A percentile compares a stretch with the other conserved stretches of the same genome.
phyloP scores from a whole-genome alignment of 1,284 basidiomycete genomes.

The Uromyces viciae-fabae region DNA sequence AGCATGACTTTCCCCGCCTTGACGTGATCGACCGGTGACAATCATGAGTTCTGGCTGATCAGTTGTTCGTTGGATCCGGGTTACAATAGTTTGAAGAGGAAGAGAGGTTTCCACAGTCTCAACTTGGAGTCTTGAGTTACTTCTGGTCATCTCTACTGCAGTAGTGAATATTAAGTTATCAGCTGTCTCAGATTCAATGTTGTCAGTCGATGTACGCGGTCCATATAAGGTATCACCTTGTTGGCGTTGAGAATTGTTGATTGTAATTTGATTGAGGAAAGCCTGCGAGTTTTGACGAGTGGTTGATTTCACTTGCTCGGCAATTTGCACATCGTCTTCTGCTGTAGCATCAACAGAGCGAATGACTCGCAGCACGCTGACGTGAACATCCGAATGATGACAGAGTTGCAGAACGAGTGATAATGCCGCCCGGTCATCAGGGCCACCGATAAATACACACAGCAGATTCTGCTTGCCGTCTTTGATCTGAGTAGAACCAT shows the following conservation, averaged over 20 bases:
- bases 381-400: slow-evolving; percentile 62
- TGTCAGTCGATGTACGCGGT: not conserved
- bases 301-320: slow-evolving; percentile 57
- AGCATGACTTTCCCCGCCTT: slow-evolving; percentile 23
- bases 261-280: slow-evolving; percentile 35
- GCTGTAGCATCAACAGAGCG: slow-evolving; percentile 47
- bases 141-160: not conserved
- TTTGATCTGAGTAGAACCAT: slow-evolving; percentile 45
- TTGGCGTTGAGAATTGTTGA: slow-evolving; percentile 2
- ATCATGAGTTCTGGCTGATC: not conserved
- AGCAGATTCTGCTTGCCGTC: slow-evolving; percentile 65
- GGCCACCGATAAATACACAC: slow-evolving; percentile 84
- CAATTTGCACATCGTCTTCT: slow-evolving; percentile 47
- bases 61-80: not conserved
- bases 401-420: slow-evolving; percentile 75
- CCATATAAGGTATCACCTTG: slow-evolving; percentile 32
- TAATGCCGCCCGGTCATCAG: slow-evolving; percentile 81
- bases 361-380: slow-evolving; percentile 66
- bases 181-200: slow-evolving; percentile 35
- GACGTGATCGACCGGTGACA: slow-evolving; percentile 32
- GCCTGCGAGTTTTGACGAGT: slow-evolving; percentile 25
- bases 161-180: slow-evolving; percentile 26
- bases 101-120: slow-evolving; percentile 21
- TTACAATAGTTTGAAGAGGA: slow-evolving; percentile 19
- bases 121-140: not conserved